A percentile compares a stretch with the other conserved stretches of the same genome.
These are phyloP conservation scores for Ceratobasidium sp. DNA, from an alignment of 1,284 basidiomycete genomes.

Conservation along the genomic window DNA sequence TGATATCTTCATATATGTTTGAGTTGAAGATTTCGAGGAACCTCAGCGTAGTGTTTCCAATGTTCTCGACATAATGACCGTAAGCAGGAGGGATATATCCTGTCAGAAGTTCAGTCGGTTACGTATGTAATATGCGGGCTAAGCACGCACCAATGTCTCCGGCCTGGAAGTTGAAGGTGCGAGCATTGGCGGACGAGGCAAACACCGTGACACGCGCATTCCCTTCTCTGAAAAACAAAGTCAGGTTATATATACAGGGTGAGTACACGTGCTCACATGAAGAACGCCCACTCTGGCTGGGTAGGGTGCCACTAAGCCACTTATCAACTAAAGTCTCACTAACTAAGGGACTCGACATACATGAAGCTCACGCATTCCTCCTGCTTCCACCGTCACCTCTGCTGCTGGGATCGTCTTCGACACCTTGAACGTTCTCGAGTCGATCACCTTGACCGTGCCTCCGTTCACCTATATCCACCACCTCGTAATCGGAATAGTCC, in stretches of 20 bases:
- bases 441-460: conserved; percentile 74
- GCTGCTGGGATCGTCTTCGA: conserved; percentile 69
- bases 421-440: conserved; percentile 71
- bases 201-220: conserved; percentile 59
- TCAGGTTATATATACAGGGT: background rate
- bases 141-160: conserved; percentile 68
- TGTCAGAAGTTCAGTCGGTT: conserved; percentile 49
- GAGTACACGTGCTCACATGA: conserved; percentile 50
- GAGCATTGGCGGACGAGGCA: conserved; percentile 12
- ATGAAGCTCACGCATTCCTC: conserved; percentile 5
- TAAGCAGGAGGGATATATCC: conserved; percentile 69
- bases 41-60: conserved; percentile 68
- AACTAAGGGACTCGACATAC: background rate
- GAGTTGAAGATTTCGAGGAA: conserved; percentile 78
- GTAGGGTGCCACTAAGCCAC: conserved; percentile 32
- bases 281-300: conserved; percentile 55
- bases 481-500: background rate
- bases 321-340: background rate
- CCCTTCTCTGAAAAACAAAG: conserved; percentile 63
- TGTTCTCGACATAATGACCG: conserved; percentile 69
- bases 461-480: conserved; percentile 57
- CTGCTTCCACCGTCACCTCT: conserved; percentile 68
- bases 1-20: conserved; percentile 70
- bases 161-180: conserved; percentile 27
- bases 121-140: conserved; percentile 56